Percentiles rank a stretch among this genome's conserved stretches.
Evolutionary conservation across 768 basidiomycete species (phyloP).

Genomic region (Rhizopogon salebrosus): DNA sequence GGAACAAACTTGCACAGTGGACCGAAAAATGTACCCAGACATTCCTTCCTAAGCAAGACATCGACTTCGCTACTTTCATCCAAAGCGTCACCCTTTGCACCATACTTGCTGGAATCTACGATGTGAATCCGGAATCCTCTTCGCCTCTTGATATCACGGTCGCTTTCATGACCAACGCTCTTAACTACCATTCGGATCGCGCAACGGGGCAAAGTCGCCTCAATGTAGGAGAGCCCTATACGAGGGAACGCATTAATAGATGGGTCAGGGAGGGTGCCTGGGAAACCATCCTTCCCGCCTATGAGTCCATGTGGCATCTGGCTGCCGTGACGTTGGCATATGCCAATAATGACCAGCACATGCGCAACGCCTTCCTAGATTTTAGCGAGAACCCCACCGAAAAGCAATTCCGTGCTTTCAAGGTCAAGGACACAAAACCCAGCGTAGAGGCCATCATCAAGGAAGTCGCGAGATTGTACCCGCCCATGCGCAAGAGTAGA

Average conservation of each 20-base stretch:
- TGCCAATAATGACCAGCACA: conserved; percentile 18
- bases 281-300: conserved; percentile 51
- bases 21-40: background rate
- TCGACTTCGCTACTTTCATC: conserved; percentile 35
- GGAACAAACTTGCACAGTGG: background rate
- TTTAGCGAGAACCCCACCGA: conserved; percentile 29
- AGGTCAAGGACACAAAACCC: conserved; percentile 6
- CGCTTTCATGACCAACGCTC: conserved; percentile 30
- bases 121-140: conserved; percentile 21
- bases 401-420: conserved; percentile 11
- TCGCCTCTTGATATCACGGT: conserved; percentile 30
- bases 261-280: conserved; percentile 40
- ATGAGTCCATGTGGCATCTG: conserved; percentile 61
- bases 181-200: conserved; percentile 22
- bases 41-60: conserved; percentile 5
- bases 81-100: conserved; percentile 40
- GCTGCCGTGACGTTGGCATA: conserved; percentile 41
- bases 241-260: conserved; percentile 24
- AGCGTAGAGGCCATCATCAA: conserved; percentile 21
- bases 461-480: conserved; percentile 26
- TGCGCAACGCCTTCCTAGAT: conserved; percentile 27
- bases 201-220: background rate
- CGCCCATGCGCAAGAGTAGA: conserved; percentile 9
- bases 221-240: conserved; percentile 11
- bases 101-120: conserved; percentile 36